Evolutionary conservation across 768 basidiomycete genomes (phyloP), one percentile per base, ranked within the genome.

Genomic region (Hypsizygus marmoreus): DNA sequence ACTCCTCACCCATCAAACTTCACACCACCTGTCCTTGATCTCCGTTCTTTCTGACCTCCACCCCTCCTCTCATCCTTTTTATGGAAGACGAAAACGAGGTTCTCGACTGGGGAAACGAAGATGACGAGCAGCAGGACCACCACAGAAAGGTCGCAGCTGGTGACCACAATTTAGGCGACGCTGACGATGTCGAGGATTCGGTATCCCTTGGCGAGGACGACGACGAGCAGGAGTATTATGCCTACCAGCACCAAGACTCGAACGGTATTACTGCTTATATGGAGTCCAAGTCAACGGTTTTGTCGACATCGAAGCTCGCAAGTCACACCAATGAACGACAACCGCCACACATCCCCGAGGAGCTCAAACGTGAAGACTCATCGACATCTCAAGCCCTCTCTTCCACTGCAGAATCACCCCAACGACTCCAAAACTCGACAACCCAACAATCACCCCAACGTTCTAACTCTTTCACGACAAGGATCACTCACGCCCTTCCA

Each of bases 121-220:
- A 73, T 42, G 73, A 75, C 40, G 75, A 74, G 42, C 50, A 56
- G n/a, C 63, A 61, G 19, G 62, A 58, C 12, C 20, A 49, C 6
- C 41, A 16, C 37, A 54, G 53, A 45, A 53, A 60, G 54, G 55
- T 46, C 30, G 47, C 55, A 12, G 14, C 56, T 41, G 55, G 65
- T 20, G 60, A 61, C 20, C 46, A 45, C 43, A 34, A 20, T 28
- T 38, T 48, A 9, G 73, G 76, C 49, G 75, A 76, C 53, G 71
- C 70, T 40, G 81, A 81, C 56, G 79, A 83, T 54, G 61, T 54
- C 39, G 72, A 73, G 55, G 74, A 77, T 56, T 76, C 83, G 43
- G 81, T 89, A 54, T 88, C 86, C 37, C 73, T 88, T 22, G 86
- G 86, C 41, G 80, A 80, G 51, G 84, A 86, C 56, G 83, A 88